A percentile compares a stretch with the other conserved stretches of the same genome.
Evolutionary conservation across 371 early-diverging fungal genomes (phyloP).

Genomic region (Chytridium lagenaria): DNA sequence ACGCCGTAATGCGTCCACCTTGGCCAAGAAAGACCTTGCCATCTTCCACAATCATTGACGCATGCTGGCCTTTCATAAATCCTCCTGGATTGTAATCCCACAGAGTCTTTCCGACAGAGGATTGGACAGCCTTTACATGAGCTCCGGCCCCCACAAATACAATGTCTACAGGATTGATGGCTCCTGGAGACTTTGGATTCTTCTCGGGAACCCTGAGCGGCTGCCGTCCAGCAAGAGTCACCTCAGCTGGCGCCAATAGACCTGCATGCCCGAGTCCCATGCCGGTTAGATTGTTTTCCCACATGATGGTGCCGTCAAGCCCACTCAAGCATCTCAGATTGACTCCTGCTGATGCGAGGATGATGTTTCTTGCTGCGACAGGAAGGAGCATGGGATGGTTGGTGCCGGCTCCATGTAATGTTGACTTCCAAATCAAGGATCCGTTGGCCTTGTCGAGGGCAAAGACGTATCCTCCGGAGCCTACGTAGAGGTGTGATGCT

Average conservation of each 20-base stretch:
- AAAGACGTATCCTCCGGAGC: slow-evolving; percentile 7
- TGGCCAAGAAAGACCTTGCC: slow-evolving; percentile 5
- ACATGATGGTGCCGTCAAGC: not conserved
- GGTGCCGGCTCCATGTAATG: not conserved
- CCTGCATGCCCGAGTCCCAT: slow-evolving; percentile 20
- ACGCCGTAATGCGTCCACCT: slow-evolving; percentile 7
- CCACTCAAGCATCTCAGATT: not conserved
- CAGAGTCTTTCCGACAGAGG: not conserved
- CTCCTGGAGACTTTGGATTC: no score
- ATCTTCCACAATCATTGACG: not conserved
- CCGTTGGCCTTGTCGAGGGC: slow-evolving; percentile 15
- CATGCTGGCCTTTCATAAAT: not conserved
- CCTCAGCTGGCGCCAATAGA: not conserved
- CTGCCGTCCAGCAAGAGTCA: not conserved
- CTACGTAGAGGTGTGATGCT: slow-evolving; percentile 10
- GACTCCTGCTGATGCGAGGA: slow-evolving; percentile 19
- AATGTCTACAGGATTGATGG: not conserved
- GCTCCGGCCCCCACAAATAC: slow-evolving; percentile 11
- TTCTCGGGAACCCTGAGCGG: not conserved
- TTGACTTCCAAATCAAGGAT: not conserved
- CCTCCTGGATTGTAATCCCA: slow-evolving; percentile 10
- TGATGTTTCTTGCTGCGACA: not conserved
- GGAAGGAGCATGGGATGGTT: not conserved
- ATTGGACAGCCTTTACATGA: slow-evolving; percentile 1
- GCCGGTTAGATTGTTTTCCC: slow-evolving; percentile 30